phyloP scores from a whole-genome alignment of 768 basidiomycete genomes.

The Russula lepida region DNA sequence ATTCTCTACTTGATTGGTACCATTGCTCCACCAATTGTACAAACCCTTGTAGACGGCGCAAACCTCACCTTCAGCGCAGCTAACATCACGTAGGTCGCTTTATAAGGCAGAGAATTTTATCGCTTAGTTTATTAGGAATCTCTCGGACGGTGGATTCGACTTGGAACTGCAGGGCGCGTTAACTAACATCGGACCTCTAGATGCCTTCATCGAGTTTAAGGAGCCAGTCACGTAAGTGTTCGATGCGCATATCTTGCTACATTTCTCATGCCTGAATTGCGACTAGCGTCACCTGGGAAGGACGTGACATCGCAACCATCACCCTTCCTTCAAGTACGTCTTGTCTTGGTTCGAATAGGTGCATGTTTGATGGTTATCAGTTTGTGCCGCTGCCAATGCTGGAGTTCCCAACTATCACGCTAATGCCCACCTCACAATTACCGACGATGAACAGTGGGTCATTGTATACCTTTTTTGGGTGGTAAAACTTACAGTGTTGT shows the following conservation, averaged over 20 bases:
- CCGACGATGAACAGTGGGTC: constrained; percentile 40
- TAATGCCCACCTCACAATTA: constrained; percentile 47
- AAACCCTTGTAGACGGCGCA: constrained; percentile 53
- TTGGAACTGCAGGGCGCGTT: constrained; percentile 50
- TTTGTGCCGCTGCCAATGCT: constrained; percentile 57
- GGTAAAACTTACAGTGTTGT: not conserved
- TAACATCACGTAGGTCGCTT: constrained; percentile 42
- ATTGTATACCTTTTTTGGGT: not conserved
- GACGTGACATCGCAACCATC: constrained; percentile 53
- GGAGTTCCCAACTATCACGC: constrained; percentile 59
- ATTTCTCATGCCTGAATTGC: not conserved
- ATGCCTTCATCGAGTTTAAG: constrained; percentile 57
- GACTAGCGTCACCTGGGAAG: constrained; percentile 53
- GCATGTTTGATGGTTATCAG: constrained; percentile 25
- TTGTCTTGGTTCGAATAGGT: too few species aligned
- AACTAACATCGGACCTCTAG: constrained; percentile 57
- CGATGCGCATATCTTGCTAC: not conserved
- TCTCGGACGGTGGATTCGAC: constrained; percentile 53
- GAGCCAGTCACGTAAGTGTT: constrained; percentile 50
- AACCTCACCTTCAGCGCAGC: constrained; percentile 46
- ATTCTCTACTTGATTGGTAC: constrained; percentile 63
- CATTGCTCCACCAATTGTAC: constrained; percentile 57
- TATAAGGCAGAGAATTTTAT: not conserved
- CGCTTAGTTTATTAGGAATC: constrained; percentile 21
- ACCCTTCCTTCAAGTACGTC: constrained; percentile 47